Conservation (phyloP, 2,329 filamentous ascomycete species). For the Talaromyces sp. region DNA sequence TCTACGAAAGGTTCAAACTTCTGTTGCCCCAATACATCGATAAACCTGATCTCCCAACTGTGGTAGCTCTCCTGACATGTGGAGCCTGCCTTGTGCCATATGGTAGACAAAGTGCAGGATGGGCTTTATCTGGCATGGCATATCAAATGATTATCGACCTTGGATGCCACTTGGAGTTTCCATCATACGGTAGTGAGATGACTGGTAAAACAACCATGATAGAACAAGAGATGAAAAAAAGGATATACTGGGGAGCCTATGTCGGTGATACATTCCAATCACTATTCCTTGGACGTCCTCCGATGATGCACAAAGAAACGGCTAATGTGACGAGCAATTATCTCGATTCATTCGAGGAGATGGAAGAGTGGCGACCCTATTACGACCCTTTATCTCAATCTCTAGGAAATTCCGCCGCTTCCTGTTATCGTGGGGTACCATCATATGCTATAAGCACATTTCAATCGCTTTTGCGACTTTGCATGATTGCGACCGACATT, state of each 20-base stretch:
- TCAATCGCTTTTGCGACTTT: slow-evolving; percentile 6
- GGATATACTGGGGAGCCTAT: slow-evolving; percentile 29
- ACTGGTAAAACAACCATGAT: slow-evolving; percentile 5
- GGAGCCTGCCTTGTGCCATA: slow-evolving; percentile 38
- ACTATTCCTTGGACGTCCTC: slow-evolving; percentile 21
- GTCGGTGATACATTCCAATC: slow-evolving; percentile 19
- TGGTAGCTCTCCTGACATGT: slow-evolving; percentile 35
- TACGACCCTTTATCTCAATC: slow-evolving; percentile 8
- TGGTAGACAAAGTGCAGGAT: slow-evolving; percentile 39
- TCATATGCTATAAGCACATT: slow-evolving; percentile 11
- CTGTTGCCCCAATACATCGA: slow-evolving; percentile 38
- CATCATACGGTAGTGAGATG: slow-evolving; percentile 1
- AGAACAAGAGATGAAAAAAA: slow-evolving; percentile 13
- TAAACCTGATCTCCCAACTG: slow-evolving; percentile 40
- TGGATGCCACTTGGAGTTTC: slow-evolving; percentile 36
- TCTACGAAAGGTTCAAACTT: slow-evolving; percentile 39
- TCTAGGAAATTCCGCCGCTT: not conserved
- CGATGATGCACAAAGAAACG: slow-evolving; percentile 4
- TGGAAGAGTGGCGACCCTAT: slow-evolving; percentile 23
- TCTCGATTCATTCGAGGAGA: slow-evolving; percentile 23
- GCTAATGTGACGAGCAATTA: slow-evolving; percentile 15
- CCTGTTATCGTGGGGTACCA: not conserved
- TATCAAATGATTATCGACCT: slow-evolving; percentile 47
- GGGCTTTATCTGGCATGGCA: slow-evolving; percentile 41
- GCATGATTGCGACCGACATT: slow-evolving; percentile 17